A percentile compares a stretch with the other conserved stretches of the same genome.
phyloP scores from a whole-genome alignment of 805 yeast species.

The baker's yeast (Saccharomyces cerevisiae) region DNA sequence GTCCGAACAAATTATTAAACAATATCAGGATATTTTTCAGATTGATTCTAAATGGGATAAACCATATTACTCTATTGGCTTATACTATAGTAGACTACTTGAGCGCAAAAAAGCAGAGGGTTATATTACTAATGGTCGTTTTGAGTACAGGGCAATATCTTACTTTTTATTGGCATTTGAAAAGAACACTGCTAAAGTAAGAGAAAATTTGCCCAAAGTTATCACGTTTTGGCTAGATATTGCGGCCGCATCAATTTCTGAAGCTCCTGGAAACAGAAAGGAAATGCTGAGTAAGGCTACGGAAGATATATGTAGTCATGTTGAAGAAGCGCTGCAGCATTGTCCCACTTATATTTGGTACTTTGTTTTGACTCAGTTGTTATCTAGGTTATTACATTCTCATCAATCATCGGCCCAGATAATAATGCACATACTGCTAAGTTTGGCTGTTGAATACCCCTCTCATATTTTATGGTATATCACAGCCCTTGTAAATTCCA shows the following conservation, averaged over 20 bases:
- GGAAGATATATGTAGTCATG: constrained; percentile 40
- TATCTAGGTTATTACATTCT: constrained; percentile 68
- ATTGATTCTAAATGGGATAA: constrained; percentile 60
- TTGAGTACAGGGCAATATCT: constrained; percentile 26
- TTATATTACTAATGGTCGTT: constrained; percentile 21
- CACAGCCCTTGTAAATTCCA: constrained; percentile 59
- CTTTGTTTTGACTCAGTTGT: constrained; percentile 73
- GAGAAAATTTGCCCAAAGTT: constrained; percentile 84
- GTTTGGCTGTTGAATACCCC: constrained; percentile 60
- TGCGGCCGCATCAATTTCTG: constrained; percentile 29
- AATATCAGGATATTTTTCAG: constrained; percentile 52
- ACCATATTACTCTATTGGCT: constrained; percentile 73
- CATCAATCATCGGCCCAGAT: constrained; percentile 48
- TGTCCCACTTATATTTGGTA: constrained; percentile 63
- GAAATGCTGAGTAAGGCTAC: constrained; percentile 30
- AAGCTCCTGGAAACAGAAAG: constrained; percentile 22
- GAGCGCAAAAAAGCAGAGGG: constrained; percentile 51
- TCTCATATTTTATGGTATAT: constrained; percentile 71
- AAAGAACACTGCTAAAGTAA: constrained; percentile 48
- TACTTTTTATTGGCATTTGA: constrained; percentile 27
- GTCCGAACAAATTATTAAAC: constrained; percentile 60
- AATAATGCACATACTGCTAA: constrained; percentile 48
- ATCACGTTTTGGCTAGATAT: constrained; percentile 87
- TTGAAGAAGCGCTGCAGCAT: constrained; percentile 36
- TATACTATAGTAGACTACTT: constrained; percentile 66